Base-by-base conservation (phyloP, 2,329 filamentous ascomycete species). In the Pseudogymnoascus pannorum region DNA sequence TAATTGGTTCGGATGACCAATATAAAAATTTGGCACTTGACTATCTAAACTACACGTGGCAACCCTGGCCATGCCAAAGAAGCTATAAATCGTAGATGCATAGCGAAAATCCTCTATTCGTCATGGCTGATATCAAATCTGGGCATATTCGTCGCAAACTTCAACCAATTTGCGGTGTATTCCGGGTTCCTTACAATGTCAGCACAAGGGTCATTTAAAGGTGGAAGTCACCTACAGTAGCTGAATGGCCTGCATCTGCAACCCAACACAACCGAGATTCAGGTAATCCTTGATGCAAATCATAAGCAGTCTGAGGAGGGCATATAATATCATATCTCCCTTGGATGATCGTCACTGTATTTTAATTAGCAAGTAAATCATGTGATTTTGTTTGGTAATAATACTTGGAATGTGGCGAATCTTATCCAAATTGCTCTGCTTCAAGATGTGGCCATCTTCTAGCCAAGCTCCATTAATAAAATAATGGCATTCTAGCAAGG, bases 321-420 rank as follows among this genome's bases (percentile, higher is more conserved):
- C 76, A 78, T 3, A 78, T 73, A 12, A 78, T 67, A 66, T 78
- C 77, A 59, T 78, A 77, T n/a, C 77, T 71, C 0, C 77, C 77
- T 63, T 79, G 76, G 12, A 78, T 71, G 38, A 79, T 77, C 8
- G 71, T 65, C 12, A 68, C 71, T 3, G 70, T 67, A 3, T 44
- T 44, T 44, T 20, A 24, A 12, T 44, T 44, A 44, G 40, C 40
- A 44, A 44, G 20, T 44, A 24, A 71, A 60, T 60, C 70, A 68
- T 54, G 64, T 66, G 61, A 72, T 70, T 58, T 70, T 70, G 31
- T 67, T 61, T 1, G 68, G 68, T 9, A 69, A 67, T 14, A 64
- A 57, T 18, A 72, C 64, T 31, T 9, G 29, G n/a, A 62, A 76
- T 74, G 64, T 72, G 68, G 18, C 67, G 62, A 22, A 76, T 75